A percentile compares a stretch with the other conserved stretches of the same genome.
These are phyloP conservation scores for Heritiera fomes DNA, from an alignment of 345 rosid species.

Conservation along the genomic window DNA sequence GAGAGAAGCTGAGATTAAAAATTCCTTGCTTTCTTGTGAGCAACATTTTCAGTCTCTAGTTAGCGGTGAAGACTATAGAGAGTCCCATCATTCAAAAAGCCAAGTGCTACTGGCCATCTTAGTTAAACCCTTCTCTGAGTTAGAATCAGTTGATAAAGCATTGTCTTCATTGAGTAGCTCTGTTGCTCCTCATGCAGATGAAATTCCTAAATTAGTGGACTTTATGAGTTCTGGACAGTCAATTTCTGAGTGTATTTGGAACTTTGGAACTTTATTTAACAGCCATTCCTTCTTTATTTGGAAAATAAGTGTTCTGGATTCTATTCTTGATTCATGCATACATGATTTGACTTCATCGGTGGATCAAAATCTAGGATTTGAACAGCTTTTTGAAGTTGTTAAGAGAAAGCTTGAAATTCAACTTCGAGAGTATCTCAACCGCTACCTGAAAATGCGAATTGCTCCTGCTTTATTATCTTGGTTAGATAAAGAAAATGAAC, in stretches of 20 bases:
- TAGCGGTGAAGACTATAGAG: slow-evolving; percentile 48
- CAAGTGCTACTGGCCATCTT: slow-evolving; percentile 53
- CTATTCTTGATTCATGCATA: slow-evolving; percentile 82
- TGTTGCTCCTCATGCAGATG: slow-evolving; percentile 39
- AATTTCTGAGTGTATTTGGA: slow-evolving; percentile 67
- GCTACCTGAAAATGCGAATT: slow-evolving; percentile 59
- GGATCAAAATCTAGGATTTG: slow-evolving; percentile 83
- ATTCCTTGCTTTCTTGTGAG: slow-evolving; percentile 55
- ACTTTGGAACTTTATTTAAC: slow-evolving; percentile 53
- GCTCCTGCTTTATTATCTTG: slow-evolving; percentile 63
- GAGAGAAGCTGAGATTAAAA: slow-evolving; percentile 65
- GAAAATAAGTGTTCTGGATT: slow-evolving; percentile 73
- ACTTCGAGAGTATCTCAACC: slow-evolving; percentile 66
- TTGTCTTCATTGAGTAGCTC: slow-evolving; percentile 47
- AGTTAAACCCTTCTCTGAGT: slow-evolving; percentile 64
- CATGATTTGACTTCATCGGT: slow-evolving; percentile 68
- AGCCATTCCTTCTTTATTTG: slow-evolving; percentile 78
- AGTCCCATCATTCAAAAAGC: slow-evolving; percentile 52
- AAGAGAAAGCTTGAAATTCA: slow-evolving; percentile 76
- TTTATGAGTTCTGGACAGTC: slow-evolving; percentile 55
- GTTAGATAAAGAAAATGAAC: slow-evolving; percentile 63
- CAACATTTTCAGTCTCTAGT: slow-evolving; percentile 59
- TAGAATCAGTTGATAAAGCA: slow-evolving; percentile 59
- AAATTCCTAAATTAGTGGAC: slow-evolving; percentile 49
- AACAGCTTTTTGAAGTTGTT: slow-evolving; percentile 70